Base-by-base conservation (phyloP, 2,329 filamentous ascomycete genomes). In the Trichoderma atroviride region DNA sequence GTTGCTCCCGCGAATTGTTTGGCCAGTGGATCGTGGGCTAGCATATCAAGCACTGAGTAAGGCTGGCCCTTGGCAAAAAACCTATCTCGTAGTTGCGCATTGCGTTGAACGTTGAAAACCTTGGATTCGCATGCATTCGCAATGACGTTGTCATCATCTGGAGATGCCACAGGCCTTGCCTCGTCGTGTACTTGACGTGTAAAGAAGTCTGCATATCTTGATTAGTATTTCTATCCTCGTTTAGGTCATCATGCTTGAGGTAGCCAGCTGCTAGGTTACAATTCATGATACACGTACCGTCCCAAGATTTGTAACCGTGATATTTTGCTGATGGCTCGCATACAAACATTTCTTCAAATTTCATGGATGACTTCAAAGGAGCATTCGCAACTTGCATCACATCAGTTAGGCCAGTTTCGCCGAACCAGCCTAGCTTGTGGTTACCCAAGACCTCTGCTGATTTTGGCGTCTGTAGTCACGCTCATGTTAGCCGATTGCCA, bases 51-150 rank as follows among this genome's bases (percentile, higher is more conserved):
- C 22, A 91, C 77, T 0, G 88, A 91, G 79, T 92, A 92, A 0
- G 89, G 88, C 77, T 92, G 89, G 10, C 84, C 85, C 76, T 92
- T 93, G 74, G 89, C 82, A 85, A 89, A 92, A 82, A 92, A 92
- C 7, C 78, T 78, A 74, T 91, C 88, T 24, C 86, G 85, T 1
- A 86, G 80, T 63, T 85, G 82, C 62, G 88, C 85, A 57, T 85
- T 73, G 33, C 77, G 79, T 9, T 79, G 81, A 1, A 89, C 75
- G 60, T 85, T 83, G 78, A 85, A 91, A 0, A 86, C 83, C 52
- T 83, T 84, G 14, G 87, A 89, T 75, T 92, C 90, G 78, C 90
- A 92, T 0, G 86, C 84, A 75, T 91, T 92, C 61, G 81, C 84
- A 67, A 92, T 85, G 69, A 86, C 77, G 13, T 71, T 74, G 73